Percentiles rank a stretch among this genome's conserved stretches.
phyloP scores from a whole-genome alignment of 2,329 filamentous ascomycete species.

The Didymella segeticola region DNA sequence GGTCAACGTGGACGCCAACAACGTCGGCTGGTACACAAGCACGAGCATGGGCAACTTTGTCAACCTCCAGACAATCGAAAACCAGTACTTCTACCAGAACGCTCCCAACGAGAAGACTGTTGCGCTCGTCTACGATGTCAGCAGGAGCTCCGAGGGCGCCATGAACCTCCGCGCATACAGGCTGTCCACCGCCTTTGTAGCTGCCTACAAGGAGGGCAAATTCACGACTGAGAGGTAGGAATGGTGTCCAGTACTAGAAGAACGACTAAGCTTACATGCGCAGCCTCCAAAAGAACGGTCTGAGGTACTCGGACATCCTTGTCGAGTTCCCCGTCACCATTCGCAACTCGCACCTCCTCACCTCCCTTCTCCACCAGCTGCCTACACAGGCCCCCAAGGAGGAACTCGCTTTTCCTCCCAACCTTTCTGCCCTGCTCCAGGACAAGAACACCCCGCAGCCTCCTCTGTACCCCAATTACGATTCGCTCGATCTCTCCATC shows the following conservation, averaged over 20 bases:
- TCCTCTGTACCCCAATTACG: conserved; percentile 85
- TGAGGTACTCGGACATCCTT: conserved; percentile 93
- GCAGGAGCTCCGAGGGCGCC: conserved; percentile 90
- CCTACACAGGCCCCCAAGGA: conserved; percentile 70
- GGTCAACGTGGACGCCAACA: conserved; percentile 98
- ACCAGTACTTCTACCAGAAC: conserved; percentile 96
- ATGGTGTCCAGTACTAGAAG: conserved; percentile 71
- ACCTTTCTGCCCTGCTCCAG: conserved; percentile 77
- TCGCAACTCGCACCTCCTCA: conserved; percentile 97
- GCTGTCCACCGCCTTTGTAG: conserved; percentile 85
- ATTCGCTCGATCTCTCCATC: conserved; percentile 88
- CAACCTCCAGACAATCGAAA: conserved; percentile 94
- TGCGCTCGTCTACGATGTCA: conserved; percentile 92
- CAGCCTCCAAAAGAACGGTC: conserved; percentile 91
- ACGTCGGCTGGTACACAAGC: conserved; percentile 98
- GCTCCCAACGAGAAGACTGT: conserved; percentile 85
- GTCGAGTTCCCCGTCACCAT: conserved; percentile 87
- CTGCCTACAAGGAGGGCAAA: conserved; percentile 93
- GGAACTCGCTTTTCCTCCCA: conserved; percentile 77
- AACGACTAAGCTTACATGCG: conserved; percentile 60
- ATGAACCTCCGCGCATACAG: conserved; percentile 91
- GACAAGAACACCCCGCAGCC: conserved; percentile 63
- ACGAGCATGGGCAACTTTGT: conserved; percentile 99
- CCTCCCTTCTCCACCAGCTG: conserved; percentile 91
- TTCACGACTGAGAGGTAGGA: conserved; percentile 93